Conservation (phyloP, 2,329 filamentous ascomycete species). For the Hymenoscyphus albidus region DNA sequence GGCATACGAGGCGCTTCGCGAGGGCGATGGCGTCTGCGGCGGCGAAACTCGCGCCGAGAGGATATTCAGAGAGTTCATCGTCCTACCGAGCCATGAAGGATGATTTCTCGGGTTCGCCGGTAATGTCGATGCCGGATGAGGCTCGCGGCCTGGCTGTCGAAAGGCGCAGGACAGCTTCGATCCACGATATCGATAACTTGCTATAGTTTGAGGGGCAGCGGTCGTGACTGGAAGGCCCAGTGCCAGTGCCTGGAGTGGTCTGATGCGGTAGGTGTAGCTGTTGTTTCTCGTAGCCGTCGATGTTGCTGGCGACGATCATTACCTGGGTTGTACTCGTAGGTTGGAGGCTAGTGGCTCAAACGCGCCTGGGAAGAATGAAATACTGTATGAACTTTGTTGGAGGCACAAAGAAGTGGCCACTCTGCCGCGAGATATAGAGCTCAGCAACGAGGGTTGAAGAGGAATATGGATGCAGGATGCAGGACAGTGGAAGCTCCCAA, state of each 20-base stretch:
- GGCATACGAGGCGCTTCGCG: slow-evolving; percentile 58
- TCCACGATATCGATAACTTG: neutral
- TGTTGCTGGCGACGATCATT: neutral
- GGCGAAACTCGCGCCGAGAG: slow-evolving; percentile 78
- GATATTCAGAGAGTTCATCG: slow-evolving; percentile 97
- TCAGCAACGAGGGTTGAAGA: neutral
- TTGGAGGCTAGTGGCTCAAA: neutral
- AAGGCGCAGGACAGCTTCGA: neutral
- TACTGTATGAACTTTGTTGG: neutral
- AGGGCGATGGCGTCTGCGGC: slow-evolving; percentile 51
- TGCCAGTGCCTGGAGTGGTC: neutral
- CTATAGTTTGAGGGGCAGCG: neutral
- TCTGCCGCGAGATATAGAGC: neutral
- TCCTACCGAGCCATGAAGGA: slow-evolving; percentile 53
- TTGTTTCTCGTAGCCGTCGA: neutral
- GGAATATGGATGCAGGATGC: neutral
- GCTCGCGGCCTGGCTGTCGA: neutral
- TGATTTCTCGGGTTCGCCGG: slow-evolving; percentile 4
- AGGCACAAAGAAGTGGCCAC: neutral
- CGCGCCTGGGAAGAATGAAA: neutral
- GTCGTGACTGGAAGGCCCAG: neutral
- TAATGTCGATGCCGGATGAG: neutral
- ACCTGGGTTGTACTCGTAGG: neutral
- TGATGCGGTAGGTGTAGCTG: neutral
- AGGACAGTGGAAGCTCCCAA: neutral